Percentiles rank a stretch among this genome's conserved stretches.
phyloP scores from a whole-genome alignment of 2,329 filamentous ascomycete genomes.

The Dothideomycetes sp. region DNA sequence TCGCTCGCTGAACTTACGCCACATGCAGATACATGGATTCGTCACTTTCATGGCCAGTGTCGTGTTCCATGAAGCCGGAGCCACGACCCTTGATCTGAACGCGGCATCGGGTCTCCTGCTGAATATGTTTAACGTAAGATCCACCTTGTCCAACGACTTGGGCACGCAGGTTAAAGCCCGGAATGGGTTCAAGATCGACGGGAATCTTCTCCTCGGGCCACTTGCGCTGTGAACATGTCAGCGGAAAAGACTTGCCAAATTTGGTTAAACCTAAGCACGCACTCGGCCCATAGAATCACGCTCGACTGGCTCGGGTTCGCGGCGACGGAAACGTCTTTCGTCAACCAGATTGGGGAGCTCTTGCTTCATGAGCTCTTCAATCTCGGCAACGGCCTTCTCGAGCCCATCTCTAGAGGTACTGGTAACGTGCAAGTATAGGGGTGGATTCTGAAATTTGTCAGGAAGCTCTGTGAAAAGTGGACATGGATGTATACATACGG shows the following conservation, averaged over 20 bases:
- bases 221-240: slow-evolving; percentile 61
- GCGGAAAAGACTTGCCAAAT: not conserved
- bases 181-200: slow-evolving; percentile 80
- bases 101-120: slow-evolving; percentile 86
- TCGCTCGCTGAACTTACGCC: slow-evolving; percentile 52
- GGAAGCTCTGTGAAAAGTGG: not conserved
- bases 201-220: slow-evolving; percentile 96
- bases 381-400: slow-evolving; percentile 75
- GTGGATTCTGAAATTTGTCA: slow-evolving; percentile 59
- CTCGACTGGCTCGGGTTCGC: slow-evolving; percentile 72
- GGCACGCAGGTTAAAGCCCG: slow-evolving; percentile 89
- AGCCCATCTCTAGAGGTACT: slow-evolving; percentile 88
- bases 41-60: slow-evolving; percentile 83
- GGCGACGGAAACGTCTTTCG: slow-evolving; percentile 79
- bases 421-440: slow-evolving; percentile 89
- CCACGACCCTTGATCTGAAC: slow-evolving; percentile 97
- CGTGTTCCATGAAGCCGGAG: slow-evolving; percentile 84
- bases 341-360: slow-evolving; percentile 93
- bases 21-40: slow-evolving; percentile 96
- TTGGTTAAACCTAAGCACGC: slow-evolving; percentile 27
- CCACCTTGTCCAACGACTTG: slow-evolving; percentile 93
- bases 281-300: slow-evolving; percentile 85
- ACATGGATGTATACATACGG: slow-evolving; percentile 52
- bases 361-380: slow-evolving; percentile 92
- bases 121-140: slow-evolving; percentile 95